phyloP scores from a whole-genome alignment of 768 basidiomycete species.

The Harrya chromipes region DNA sequence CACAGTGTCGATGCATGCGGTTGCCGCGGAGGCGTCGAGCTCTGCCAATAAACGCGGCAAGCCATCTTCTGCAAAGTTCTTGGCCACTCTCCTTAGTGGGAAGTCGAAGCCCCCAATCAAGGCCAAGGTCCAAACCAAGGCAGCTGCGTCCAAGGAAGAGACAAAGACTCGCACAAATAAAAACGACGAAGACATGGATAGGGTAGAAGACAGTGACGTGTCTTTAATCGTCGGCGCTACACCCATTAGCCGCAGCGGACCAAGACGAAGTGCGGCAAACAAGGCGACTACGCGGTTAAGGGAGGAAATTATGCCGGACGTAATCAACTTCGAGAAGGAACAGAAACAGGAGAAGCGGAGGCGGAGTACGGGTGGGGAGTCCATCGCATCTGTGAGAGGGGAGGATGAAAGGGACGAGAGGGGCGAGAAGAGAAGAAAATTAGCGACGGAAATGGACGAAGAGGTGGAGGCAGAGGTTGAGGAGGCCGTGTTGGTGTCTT shows the following conservation, averaged over 20 bases:
- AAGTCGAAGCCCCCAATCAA: neutral
- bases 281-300: conserved; percentile 45
- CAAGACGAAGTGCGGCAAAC: conserved; percentile 52
- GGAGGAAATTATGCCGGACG: conserved; percentile 71
- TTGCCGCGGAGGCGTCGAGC: too few species aligned
- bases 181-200: neutral
- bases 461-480: conserved; percentile 21
- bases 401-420: conserved; percentile 21
- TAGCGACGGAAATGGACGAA: conserved; percentile 13
- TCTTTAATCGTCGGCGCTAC: conserved; percentile 12
- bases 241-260: conserved; percentile 18
- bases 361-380: conserved; percentile 34
- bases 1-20: too few species aligned
- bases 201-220: neutral
- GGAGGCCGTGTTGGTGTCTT: conserved; percentile 11
- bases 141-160: neutral
- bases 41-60: too few species aligned
- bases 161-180: neutral
- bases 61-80: conserved; percentile 16
- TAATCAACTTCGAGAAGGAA: conserved; percentile 66
- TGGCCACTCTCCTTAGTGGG: neutral
- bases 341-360: conserved; percentile 41
- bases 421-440: conserved; percentile 17
- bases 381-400: conserved; percentile 1
- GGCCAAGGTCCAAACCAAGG: conserved; percentile 1